These are phyloP conservation scores for Fusarium torulosum DNA, from an alignment of 2,329 filamentous ascomycete species.

Conservation along the genomic window DNA sequence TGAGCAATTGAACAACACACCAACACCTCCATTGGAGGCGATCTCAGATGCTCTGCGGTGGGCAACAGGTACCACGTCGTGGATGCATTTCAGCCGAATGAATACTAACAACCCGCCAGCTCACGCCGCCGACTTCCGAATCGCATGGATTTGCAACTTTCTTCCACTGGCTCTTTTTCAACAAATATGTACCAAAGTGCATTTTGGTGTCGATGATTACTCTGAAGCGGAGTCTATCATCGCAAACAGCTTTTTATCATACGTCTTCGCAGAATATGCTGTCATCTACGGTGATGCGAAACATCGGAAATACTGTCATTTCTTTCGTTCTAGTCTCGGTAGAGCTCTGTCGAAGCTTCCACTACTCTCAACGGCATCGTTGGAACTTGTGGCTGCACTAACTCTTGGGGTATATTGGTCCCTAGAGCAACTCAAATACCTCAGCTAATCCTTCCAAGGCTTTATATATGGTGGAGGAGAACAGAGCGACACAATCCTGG, in stretches of 20 bases:
- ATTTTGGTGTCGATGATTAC: conserved; percentile 53
- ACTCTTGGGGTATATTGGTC: conserved; percentile 49
- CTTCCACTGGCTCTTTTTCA: conserved; percentile 51
- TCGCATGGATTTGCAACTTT: conserved; percentile 51
- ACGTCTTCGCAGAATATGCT: conserved; percentile 52
- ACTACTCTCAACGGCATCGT: conserved; percentile 50
- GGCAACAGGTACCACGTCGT: conserved; percentile 47
- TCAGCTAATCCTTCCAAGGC: conserved; percentile 36
- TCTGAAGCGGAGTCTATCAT: conserved; percentile 52
- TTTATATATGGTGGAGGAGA: conserved; percentile 51
- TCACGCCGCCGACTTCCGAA: conserved; percentile 43
- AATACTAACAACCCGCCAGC: conserved; percentile 29
- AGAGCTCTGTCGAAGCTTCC: conserved; percentile 46
- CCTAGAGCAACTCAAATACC: accelerated
- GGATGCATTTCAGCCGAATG: accelerated
- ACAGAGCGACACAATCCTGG: conserved; percentile 51
- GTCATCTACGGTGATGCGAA: conserved; percentile 39
- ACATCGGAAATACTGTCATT: conserved; percentile 43
- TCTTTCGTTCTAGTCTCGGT: conserved; percentile 49
- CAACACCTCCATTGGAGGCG: conserved; percentile 49
- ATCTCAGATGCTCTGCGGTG: conserved; percentile 49
- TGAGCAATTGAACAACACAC: background rate
- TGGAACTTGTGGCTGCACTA: conserved; percentile 53
- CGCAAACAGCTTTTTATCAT: conserved; percentile 53
- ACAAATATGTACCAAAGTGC: conserved; percentile 52